Conservation (phyloP, 2,329 filamentous ascomycete genomes). For the Apiospora hydei region DNA sequence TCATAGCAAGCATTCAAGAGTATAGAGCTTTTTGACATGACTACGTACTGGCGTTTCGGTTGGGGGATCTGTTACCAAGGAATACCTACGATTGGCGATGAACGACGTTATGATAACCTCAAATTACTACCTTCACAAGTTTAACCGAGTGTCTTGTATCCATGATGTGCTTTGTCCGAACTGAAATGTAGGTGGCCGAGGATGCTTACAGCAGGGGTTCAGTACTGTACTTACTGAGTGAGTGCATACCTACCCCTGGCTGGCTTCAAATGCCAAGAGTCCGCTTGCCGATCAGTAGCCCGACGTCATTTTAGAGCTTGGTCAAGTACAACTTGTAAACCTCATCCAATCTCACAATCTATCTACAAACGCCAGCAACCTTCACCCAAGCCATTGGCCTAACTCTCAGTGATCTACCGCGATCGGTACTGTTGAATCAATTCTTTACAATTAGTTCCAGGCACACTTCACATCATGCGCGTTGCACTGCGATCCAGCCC, state of each 20-base stretch:
- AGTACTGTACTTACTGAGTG: neutral
- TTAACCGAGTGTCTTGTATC: neutral
- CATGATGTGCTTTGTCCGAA: neutral
- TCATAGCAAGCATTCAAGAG: neutral
- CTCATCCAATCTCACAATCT: neutral
- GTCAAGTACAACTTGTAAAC: conserved; percentile 1
- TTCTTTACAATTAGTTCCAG: too few relatives aligned
- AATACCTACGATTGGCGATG: conserved; percentile 11
- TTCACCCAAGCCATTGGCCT: neutral
- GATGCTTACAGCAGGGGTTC: neutral
- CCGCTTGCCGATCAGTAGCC: neutral
- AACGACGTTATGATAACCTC: conserved; percentile 2
- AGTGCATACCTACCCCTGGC: neutral
- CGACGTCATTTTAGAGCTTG: conserved; percentile 9
- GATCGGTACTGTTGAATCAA: neutral
- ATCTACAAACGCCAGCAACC: neutral
- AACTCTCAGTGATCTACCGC: neutral
- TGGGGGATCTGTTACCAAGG: neutral
- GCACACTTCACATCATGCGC: neutral
- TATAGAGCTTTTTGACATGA: neutral
- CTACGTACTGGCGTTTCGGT: neutral
- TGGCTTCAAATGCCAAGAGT: neutral
- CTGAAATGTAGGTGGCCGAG: neutral
- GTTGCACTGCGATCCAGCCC: neutral
- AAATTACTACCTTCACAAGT: neutral